Percentiles rank a stretch among this genome's conserved stretches.
phyloP scores from a whole-genome alignment of 371 early-diverging fungal genomes.

The Entomophthora muscae region DNA sequence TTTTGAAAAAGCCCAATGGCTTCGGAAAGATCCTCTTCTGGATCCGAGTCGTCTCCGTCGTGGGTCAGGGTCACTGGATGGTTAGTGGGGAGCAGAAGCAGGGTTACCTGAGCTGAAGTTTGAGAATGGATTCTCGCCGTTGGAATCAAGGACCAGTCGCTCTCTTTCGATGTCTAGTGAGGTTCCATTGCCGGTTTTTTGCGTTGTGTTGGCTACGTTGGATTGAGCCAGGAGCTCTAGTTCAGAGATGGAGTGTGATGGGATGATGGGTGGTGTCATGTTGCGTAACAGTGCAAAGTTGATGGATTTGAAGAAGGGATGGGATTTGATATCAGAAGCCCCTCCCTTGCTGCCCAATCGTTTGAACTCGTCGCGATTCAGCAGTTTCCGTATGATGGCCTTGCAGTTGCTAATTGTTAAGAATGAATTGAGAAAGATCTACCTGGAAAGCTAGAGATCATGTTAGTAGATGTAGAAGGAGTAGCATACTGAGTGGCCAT shows the following conservation, averaged over 20 bases:
- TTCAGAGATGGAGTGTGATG: slow-evolving; percentile 23
- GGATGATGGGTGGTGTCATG: slow-evolving; percentile 77
- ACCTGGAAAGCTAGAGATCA: slow-evolving; percentile 3
- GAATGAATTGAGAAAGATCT: neutral
- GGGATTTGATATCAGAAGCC: slow-evolving; percentile 85
- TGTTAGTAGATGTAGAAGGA: neutral
- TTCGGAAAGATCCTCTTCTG: neutral
- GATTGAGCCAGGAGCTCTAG: slow-evolving; percentile 17
- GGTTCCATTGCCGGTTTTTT: slow-evolving; percentile 39
- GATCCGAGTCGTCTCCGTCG: slow-evolving; percentile 29
- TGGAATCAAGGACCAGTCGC: slow-evolving; percentile 14
- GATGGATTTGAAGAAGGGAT: slow-evolving; percentile 79
- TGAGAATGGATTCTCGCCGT: slow-evolving; percentile 38
- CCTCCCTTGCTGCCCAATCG: slow-evolving; percentile 78
- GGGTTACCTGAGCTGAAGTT: slow-evolving; percentile 43
- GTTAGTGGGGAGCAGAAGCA: neutral
- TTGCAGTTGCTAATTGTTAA: slow-evolving; percentile 27
- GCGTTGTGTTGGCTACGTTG: slow-evolving; percentile 44
- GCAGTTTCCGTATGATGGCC: slow-evolving; percentile 55
- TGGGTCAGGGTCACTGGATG: slow-evolving; percentile 39
- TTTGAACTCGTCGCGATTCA: slow-evolving; percentile 69
- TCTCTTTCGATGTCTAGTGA: slow-evolving; percentile 41
- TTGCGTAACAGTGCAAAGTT: slow-evolving; percentile 87
- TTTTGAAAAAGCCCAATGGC: neutral
- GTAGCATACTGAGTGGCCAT: slow-evolving; percentile 20